Evolutionary conservation across 306 rosid genomes (phyloP).

Genomic region (Rubus parviflorus): DNA sequence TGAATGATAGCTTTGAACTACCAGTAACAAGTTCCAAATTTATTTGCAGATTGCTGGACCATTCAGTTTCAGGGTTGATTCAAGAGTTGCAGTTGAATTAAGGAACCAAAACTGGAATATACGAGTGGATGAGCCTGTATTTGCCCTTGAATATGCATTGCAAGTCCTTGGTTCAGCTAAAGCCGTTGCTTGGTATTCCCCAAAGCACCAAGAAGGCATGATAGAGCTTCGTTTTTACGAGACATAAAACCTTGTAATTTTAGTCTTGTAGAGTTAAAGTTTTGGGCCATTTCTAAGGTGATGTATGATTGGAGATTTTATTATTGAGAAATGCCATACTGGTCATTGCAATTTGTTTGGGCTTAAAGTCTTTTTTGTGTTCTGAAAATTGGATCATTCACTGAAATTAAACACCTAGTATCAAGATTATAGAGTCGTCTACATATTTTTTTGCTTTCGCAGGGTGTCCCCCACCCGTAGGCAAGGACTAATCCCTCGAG

Average conservation of each 20-base stretch:
- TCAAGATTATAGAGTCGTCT: not conserved
- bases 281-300: slow-evolving; percentile 6
- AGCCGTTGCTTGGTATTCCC: slow-evolving; percentile 95
- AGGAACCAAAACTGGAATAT: slow-evolving; percentile 37
- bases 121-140: slow-evolving; percentile 54
- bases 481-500: no score
- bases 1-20: not conserved
- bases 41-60: slow-evolving; percentile 82
- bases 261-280: not conserved
- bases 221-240: slow-evolving; percentile 89
- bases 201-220: slow-evolving; percentile 79
- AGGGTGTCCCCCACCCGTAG: no score
- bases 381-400: not conserved
- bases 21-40: slow-evolving; percentile 6
- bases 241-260: slow-evolving; percentile 33
- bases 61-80: slow-evolving; percentile 75
- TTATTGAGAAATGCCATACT: not conserved
- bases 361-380: not conserved
- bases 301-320: not conserved
- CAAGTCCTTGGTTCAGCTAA: slow-evolving; percentile 92
- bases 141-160: slow-evolving; percentile 82
- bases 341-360: not conserved
- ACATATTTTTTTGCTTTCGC: no score
- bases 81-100: slow-evolving; percentile 67
- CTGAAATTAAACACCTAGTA: not conserved